phyloP scores from a whole-genome alignment of 1,284 basidiomycete genomes.

The Cerioporus squamosus region DNA sequence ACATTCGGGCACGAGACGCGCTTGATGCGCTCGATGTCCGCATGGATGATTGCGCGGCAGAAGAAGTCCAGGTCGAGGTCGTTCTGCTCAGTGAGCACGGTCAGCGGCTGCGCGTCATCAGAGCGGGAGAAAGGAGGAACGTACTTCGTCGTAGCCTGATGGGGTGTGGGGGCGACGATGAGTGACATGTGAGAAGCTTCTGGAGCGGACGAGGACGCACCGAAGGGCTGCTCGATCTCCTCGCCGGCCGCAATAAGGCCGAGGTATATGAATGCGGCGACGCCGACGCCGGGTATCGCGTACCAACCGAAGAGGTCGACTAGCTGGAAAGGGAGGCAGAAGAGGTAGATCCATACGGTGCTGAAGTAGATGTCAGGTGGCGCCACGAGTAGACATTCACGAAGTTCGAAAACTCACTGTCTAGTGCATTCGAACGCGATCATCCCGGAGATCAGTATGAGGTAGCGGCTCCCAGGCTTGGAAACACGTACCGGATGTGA shows the following conservation, averaged over 20 bases:
- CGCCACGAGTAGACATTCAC: neutral
- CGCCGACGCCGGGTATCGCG: constrained; percentile 60
- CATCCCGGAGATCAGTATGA: no score
- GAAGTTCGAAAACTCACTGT: constrained; percentile 34
- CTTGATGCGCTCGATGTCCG: constrained; percentile 55
- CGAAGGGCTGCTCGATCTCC: constrained; percentile 73
- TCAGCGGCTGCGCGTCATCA: neutral
- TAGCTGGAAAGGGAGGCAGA: constrained; percentile 72
- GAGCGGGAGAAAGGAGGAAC: neutral
- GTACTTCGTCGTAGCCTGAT: constrained; percentile 60
- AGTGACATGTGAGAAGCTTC: neutral
- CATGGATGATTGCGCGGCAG: constrained; percentile 54
- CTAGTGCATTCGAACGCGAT: constrained; percentile 13
- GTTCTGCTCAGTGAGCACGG: constrained; percentile 42
- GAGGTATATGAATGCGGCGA: constrained; percentile 70
- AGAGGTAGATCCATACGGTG: constrained; percentile 71
- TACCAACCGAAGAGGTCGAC: constrained; percentile 60
- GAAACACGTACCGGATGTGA: constrained; percentile 50
- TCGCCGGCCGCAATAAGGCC: constrained; percentile 69
- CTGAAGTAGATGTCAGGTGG: constrained; percentile 33
- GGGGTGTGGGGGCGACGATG: neutral
- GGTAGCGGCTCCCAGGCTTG: neutral
- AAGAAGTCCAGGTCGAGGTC: constrained; percentile 69
- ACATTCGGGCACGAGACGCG: constrained; percentile 51
- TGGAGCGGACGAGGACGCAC: constrained; percentile 35